Conservation (phyloP, 305 asterid species). For the Fraxinus xanthoxyloides region DNA sequence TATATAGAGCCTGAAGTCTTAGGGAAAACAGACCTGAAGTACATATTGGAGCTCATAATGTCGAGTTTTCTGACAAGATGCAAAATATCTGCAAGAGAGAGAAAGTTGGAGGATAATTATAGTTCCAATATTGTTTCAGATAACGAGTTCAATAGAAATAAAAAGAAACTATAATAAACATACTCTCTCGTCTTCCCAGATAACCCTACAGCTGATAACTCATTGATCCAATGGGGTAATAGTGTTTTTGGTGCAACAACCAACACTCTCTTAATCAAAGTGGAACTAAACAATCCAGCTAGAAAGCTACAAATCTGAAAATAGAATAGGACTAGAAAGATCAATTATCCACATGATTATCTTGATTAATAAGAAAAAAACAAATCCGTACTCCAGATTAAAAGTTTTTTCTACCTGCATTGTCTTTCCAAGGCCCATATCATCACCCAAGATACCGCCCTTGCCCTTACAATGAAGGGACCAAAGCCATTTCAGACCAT, state of each 20-base stretch:
- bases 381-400: neutral
- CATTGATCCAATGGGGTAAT: slow-evolving; percentile 84
- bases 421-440: slow-evolving; percentile 97
- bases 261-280: slow-evolving; percentile 65
- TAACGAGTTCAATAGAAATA: slow-evolving; percentile 2
- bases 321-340: neutral
- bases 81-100: slow-evolving; percentile 62
- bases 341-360: slow-evolving; percentile 1
- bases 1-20: slow-evolving; percentile 16
- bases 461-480: slow-evolving; percentile 84
- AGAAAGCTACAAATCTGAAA: slow-evolving; percentile 78
- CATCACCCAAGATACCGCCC: slow-evolving; percentile 96
- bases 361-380: neutral
- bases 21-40: slow-evolving; percentile 62
- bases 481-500: slow-evolving; percentile 97
- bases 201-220: slow-evolving; percentile 81
- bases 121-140: slow-evolving; percentile 2
- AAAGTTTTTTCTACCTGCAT: slow-evolving; percentile 68
- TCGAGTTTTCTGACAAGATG: slow-evolving; percentile 59
- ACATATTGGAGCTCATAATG: slow-evolving; percentile 86
- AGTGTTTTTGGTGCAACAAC: slow-evolving; percentile 92
- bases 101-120: neutral
- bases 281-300: slow-evolving; percentile 77
- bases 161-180: slow-evolving; percentile 7
- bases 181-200: slow-evolving; percentile 75